phyloP scores from a whole-genome alignment of 306 rosid species.

The Lathyrus sativus region DNA sequence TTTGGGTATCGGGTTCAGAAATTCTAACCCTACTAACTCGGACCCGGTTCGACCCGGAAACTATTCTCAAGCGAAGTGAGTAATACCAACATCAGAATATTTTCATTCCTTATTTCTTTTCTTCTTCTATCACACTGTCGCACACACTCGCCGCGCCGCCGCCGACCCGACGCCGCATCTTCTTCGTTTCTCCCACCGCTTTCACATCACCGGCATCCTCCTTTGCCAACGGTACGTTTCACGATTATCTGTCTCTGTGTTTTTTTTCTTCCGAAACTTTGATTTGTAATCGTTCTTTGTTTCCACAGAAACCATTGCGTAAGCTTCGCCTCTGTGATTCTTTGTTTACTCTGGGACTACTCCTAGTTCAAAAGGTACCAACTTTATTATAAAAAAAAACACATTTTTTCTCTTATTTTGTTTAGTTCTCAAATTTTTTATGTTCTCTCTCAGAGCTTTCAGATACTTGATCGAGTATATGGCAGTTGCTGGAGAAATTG shows the following conservation, averaged over 20 bases:
- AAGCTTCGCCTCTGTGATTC: not conserved
- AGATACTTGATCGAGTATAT: conserved; percentile 37
- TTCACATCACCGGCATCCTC: not conserved
- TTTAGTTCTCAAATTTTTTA: not conserved
- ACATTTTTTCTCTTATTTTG: not conserved
- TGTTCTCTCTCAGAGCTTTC: conserved; percentile 1
- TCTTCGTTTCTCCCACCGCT: not conserved
- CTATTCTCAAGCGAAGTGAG: not conserved
- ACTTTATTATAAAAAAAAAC: not conserved
- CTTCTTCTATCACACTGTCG: not conserved
- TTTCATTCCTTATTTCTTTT: not conserved
- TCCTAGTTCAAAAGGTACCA: not conserved
- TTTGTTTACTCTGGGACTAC: not conserved
- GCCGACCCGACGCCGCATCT: not conserved
- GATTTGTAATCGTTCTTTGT: not conserved
- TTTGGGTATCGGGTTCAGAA: too few relatives aligned
- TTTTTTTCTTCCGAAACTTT: not conserved
- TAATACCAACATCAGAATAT: not conserved
- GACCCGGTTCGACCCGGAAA: not conserved
- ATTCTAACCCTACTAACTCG: not conserved
- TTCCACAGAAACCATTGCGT: not conserved
- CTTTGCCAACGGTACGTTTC: not conserved
- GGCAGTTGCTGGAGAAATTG: conserved; percentile 55
- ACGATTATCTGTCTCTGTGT: not conserved
- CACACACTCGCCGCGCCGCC: not conserved